Base-by-base conservation (phyloP, 306 rosid species). In the Cucurbita moschata region DNA sequence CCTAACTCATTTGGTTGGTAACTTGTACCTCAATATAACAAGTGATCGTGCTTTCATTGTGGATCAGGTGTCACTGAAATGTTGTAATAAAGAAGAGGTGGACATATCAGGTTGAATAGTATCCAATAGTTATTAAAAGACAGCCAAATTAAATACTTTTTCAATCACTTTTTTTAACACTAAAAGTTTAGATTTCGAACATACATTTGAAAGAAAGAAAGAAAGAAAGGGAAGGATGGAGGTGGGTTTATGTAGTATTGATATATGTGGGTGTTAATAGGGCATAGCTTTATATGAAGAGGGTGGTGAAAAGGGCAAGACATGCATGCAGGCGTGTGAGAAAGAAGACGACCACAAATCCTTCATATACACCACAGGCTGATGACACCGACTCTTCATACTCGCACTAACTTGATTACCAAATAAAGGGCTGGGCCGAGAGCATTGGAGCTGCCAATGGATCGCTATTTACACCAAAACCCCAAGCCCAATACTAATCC, bases 261-360 rank as follows among this genome's bases (percentile, higher is more conserved):
- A 2, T 50, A 8, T 57, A 4, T 37, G 65, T 10, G 14, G 23
- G 47, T 55, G 59, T 51, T 75, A 9, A 19, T 55, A 18, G 10
- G 10, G 1, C 10, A 55, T 55, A 64, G 87, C 79, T 83, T 84
- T 66, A 66, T 19, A 43, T 43, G 54, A 46, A 47, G 73, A 89
- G 80, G 73, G 73, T 88, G 73, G 73, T 88, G 98, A 90, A 86
- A 90, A 79, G 86, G 90, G 83, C 97, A 88, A 85, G 87, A 86
- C 98, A 83, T 72, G 90, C 98, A 83, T 72, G 90, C 88, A 88
- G 87, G 93, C 76, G 79, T 78, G 85, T 62, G 84, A 77, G 66
- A 15, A 52, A 73, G 79, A 87, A 30, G 35, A 47, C 82, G 74
- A 81, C 68, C 86, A 89, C 83, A 79, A 82, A 37, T 84, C 77